Conservation (phyloP, 2,329 filamentous ascomycete genomes). For the Talaromyces sp. region DNA sequence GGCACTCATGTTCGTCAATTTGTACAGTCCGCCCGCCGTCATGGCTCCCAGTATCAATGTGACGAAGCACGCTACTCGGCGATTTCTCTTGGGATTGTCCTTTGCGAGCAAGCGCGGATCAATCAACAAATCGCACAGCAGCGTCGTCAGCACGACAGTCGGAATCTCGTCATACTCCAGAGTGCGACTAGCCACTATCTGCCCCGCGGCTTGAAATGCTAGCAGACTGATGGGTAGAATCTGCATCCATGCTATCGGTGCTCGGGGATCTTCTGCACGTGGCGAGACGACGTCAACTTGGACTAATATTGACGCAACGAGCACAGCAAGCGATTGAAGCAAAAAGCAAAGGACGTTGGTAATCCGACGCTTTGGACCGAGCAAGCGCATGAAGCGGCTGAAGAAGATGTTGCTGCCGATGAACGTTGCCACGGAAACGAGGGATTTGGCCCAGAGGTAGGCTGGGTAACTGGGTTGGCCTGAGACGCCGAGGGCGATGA, state of each 20-base stretch:
- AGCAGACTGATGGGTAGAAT: slow-evolving; percentile 38
- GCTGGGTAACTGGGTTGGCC: slow-evolving; percentile 39
- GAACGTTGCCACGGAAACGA: slow-evolving; percentile 40
- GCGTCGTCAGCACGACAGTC: slow-evolving; percentile 41
- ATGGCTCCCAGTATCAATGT: slow-evolving; percentile 41
- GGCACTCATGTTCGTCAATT: slow-evolving; percentile 32
- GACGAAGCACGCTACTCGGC: slow-evolving; percentile 36
- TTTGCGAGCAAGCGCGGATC: slow-evolving; percentile 30
- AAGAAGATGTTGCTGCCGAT: slow-evolving; percentile 40
- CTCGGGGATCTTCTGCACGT: slow-evolving; percentile 28
- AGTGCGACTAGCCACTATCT: slow-evolving; percentile 38
- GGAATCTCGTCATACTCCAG: slow-evolving; percentile 40
- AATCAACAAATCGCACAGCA: slow-evolving; percentile 39
- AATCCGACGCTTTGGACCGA: slow-evolving; percentile 34
- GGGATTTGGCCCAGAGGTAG: slow-evolving; percentile 43
- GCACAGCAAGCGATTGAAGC: slow-evolving; percentile 35
- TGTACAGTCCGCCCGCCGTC: slow-evolving; percentile 40
- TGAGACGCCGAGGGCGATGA: slow-evolving; percentile 42
- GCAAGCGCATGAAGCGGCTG: slow-evolving; percentile 32
- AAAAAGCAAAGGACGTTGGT: slow-evolving; percentile 40
- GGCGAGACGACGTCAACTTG: slow-evolving; percentile 32
- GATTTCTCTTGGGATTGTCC: slow-evolving; percentile 32
- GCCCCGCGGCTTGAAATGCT: slow-evolving; percentile 41
- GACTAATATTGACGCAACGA: slow-evolving; percentile 35
- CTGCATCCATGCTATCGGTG: slow-evolving; percentile 36